Evolutionary conservation across 805 yeast genomes (phyloP).

Genomic region (Limtongia smithiae): DNA sequence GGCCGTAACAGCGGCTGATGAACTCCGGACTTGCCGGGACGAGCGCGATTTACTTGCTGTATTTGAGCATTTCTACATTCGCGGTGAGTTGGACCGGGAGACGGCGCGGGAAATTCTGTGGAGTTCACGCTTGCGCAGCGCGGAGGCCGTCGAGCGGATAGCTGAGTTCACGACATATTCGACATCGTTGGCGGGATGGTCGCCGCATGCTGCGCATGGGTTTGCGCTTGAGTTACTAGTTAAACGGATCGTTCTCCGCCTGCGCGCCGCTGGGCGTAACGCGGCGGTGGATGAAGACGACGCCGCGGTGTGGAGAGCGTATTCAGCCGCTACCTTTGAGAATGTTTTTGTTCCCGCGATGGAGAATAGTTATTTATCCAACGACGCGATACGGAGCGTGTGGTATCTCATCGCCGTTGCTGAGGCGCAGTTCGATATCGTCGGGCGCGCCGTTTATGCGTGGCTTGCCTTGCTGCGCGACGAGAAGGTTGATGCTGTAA

Average conservation of each 20-base stretch:
- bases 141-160: slow-evolving; percentile 3
- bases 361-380: slow-evolving; percentile 14
- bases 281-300: background rate
- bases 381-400: slow-evolving; percentile 16
- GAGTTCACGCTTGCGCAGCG: slow-evolving; percentile 1
- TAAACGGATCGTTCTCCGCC: background rate
- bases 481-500: background rate
- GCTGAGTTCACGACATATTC: background rate
- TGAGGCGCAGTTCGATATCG: slow-evolving; percentile 14
- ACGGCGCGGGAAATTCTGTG: slow-evolving; percentile 14
- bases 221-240: slow-evolving; percentile 13
- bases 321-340: slow-evolving; percentile 7
- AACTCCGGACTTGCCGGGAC: slow-evolving; percentile 4
- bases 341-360: slow-evolving; percentile 8
- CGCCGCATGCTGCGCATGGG: slow-evolving; percentile 2
- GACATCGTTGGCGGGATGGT: slow-evolving; percentile 18
- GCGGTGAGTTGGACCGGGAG: slow-evolving; percentile 7
- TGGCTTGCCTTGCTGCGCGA: background rate
- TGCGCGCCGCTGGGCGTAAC: background rate
- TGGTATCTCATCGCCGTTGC: slow-evolving; percentile 15
- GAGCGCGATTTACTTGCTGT: slow-evolving; percentile 10
- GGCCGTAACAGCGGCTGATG: slow-evolving; percentile 2
- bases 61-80: slow-evolving; percentile 11
- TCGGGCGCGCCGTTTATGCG: slow-evolving; percentile 6
- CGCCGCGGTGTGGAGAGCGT: slow-evolving; percentile 3